Percentiles rank a stretch among this genome's conserved stretches.
phyloP scores from a whole-genome alignment of 1,284 basidiomycete species.

The Cutaneotrichosporon cavernicola region DNA sequence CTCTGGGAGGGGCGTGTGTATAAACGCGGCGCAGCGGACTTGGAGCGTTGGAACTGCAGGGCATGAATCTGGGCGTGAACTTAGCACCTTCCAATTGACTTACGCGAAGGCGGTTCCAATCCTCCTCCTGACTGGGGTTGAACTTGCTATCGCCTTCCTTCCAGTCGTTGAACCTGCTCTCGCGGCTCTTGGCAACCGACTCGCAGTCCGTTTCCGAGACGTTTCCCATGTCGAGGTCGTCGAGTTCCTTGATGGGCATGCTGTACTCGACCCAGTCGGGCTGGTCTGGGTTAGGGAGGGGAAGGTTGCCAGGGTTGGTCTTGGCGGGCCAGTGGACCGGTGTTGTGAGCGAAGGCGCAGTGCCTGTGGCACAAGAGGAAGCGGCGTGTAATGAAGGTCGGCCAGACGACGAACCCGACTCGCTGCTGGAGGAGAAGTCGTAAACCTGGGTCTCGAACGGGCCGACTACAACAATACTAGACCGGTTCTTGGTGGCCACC shows the following conservation, averaged over 20 bases:
- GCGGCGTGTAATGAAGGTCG: not conserved
- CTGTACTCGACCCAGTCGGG: slow-evolving; percentile 13
- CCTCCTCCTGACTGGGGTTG: not conserved
- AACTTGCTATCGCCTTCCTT: not conserved
- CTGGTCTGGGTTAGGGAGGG: not conserved
- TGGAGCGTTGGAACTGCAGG: not conserved
- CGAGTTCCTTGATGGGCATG: slow-evolving; percentile 1
- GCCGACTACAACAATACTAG: slow-evolving; percentile 6
- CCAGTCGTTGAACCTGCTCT: not conserved
- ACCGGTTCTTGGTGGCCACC: not conserved
- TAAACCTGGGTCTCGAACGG: slow-evolving; percentile 9
- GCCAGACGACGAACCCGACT: slow-evolving; percentile 3
- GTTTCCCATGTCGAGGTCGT: not conserved
- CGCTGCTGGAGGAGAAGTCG: slow-evolving; percentile 13
- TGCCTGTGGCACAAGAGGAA: not conserved
- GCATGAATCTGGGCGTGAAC: not conserved
- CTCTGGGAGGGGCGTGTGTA: not conserved
- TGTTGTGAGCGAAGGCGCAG: not conserved
- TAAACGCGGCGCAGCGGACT: not conserved
- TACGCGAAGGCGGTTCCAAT: not conserved
- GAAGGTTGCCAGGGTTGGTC: not conserved
- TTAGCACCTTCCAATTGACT: not conserved
- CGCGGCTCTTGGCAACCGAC: not conserved
- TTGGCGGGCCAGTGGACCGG: not conserved
- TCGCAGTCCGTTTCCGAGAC: not conserved